Base-by-base conservation (phyloP, 805 yeast genomes). In the Suhomyces xylopsoci region DNA sequence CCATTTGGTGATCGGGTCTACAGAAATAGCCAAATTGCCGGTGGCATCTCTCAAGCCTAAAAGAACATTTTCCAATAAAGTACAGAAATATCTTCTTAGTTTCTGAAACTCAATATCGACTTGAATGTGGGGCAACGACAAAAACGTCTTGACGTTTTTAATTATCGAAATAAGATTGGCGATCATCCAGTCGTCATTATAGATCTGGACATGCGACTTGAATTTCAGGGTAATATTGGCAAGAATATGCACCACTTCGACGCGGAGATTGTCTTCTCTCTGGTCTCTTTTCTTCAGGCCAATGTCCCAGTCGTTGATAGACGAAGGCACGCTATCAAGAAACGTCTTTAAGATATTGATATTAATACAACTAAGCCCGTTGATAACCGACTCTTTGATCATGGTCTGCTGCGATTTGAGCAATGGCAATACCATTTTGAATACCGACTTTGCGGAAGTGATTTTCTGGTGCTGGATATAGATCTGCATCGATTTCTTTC, bases 401-500 rank as follows among this genome's bases (percentile, higher is more conserved):
- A 83, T 75, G 2, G 80, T 77, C 54, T 88, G 90, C 1, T 84
- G 82, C 0, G 91, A 83, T 26, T 81, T 84, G 47, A 94, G 68
- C 26, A 94, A 73, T 0, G 97, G 97, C 38, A 90, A 74, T 0
- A 90, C 92, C 86, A 94, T 84, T 52, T 86, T 81, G 71, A 94
- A 94, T 2, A 94, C 85, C 0, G 96, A 86, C 54, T 87, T 85
- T 0, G 97, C 97, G 55, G 97, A 90, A 1, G 96, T 92, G 51
- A 94, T 92, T 48, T 90, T 87, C 64, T 91, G 96, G 60, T 89
- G 96, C 61, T 90, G 97, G 34, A 90, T 89, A 61, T 88, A 81
- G 59, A 88, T 79, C 55, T 88, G 96, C 59, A 87, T 84, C 1
- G 93, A 85, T 60, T 81, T 85, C 61, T 90, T 91, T 53, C 94